Evolutionary conservation across 352 stramenopile species (phyloP).

Genomic region (Globisporangium cederbergense): DNA sequence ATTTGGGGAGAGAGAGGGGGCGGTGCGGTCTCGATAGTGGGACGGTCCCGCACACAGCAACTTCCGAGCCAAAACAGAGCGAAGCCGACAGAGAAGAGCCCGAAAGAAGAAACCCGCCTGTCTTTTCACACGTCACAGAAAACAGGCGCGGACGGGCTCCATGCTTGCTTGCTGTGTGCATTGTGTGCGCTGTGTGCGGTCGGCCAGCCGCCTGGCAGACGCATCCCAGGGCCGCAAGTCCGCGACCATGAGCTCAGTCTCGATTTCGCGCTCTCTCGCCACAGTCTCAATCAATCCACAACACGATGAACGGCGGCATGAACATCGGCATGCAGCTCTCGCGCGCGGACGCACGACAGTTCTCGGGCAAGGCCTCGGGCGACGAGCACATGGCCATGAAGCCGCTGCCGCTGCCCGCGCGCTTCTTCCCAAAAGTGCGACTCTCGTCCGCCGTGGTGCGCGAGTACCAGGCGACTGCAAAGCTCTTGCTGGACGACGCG

Average conservation of each 20-base stretch:
- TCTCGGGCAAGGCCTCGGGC: constrained; percentile 10
- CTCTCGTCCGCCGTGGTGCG: constrained; percentile 31
- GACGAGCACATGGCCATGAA: constrained; percentile 15
- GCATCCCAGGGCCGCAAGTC: no score
- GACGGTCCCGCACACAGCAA: background rate
- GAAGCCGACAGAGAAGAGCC: background rate
- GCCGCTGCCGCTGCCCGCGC: constrained; percentile 43
- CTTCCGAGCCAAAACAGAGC: background rate
- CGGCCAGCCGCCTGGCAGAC: background rate
- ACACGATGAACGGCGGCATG: constrained; percentile 9
- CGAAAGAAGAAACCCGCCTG: background rate
- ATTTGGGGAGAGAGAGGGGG: background rate
- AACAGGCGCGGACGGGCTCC: constrained; percentile 1
- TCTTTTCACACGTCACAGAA: background rate
- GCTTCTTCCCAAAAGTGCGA: constrained; percentile 41
- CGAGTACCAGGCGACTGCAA: constrained; percentile 38
- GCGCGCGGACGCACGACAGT: constrained; percentile 15
- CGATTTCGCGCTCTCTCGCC: constrained; percentile 1
- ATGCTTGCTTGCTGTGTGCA: no score
- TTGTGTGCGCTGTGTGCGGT: background rate
- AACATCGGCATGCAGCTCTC: constrained; percentile 16
- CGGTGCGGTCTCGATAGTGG: background rate
- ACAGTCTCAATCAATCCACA: background rate
- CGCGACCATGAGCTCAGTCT: constrained; percentile 3
- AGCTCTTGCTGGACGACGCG: constrained; percentile 42